Evolutionary conservation across 345 rosid species (phyloP).

Genomic region (Syzygium grande): DNA sequence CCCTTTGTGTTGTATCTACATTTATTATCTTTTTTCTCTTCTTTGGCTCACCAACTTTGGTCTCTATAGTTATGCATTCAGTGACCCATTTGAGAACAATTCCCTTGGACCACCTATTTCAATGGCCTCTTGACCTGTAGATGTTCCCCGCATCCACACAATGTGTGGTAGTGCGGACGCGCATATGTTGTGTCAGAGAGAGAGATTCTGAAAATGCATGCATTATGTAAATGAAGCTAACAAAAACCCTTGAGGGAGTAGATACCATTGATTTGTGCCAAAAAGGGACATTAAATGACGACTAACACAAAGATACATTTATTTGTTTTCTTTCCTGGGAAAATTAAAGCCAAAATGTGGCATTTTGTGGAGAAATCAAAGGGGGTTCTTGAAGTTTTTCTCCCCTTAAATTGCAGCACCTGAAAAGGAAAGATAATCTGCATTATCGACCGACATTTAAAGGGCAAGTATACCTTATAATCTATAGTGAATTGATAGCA

Average conservation of each 20-base stretch:
- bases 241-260: background rate
- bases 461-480: background rate
- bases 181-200: background rate
- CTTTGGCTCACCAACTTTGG: background rate
- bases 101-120: background rate
- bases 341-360: background rate
- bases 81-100: background rate
- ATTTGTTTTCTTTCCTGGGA: background rate
- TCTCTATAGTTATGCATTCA: background rate
- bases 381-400: background rate
- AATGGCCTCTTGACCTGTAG: background rate
- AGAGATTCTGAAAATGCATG: background rate
- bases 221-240: background rate
- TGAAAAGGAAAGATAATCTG: constrained; percentile 5
- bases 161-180: background rate
- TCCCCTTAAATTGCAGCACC: constrained; percentile 18
- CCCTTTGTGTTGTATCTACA: background rate
- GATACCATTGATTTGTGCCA: background rate
- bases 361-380: background rate
- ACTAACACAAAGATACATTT: background rate
- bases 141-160: background rate
- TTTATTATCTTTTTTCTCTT: background rate
- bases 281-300: background rate
- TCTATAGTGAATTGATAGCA: background rate
- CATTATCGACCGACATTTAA: background rate